phyloP scores from a whole-genome alignment of 169 alveolate genomes.

The Plasmodium reichenowi region DNA sequence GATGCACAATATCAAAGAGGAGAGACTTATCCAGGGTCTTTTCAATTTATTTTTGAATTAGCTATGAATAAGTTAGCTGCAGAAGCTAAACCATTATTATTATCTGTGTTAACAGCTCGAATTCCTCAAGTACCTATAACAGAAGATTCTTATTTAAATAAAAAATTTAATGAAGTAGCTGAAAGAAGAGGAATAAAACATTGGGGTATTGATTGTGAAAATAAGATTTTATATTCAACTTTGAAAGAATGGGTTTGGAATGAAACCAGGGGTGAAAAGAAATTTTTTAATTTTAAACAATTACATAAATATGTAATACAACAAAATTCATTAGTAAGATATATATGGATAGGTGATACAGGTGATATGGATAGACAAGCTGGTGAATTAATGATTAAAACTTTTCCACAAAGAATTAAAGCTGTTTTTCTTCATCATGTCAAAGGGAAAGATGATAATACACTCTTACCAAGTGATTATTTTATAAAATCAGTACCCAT shows the following conservation, averaged over 20 bases:
- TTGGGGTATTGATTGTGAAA: constrained; percentile 90
- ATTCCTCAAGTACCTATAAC: constrained; percentile 92
- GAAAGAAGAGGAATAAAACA: constrained; percentile 84
- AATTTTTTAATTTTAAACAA: constrained; percentile 87
- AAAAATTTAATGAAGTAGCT: constrained; percentile 86
- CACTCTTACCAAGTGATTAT: constrained; percentile 86
- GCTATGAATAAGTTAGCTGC: constrained; percentile 83
- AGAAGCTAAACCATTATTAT: constrained; percentile 83
- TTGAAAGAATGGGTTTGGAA: constrained; percentile 90
- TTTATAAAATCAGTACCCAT: constrained; percentile 89
- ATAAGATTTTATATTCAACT: constrained; percentile 87
- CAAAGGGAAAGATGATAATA: constrained; percentile 71
- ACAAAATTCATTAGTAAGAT: constrained; percentile 83
- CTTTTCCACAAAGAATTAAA: constrained; percentile 84
- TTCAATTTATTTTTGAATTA: constrained; percentile 87
- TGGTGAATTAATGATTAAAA: constrained; percentile 89
- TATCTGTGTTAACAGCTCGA: constrained; percentile 89
- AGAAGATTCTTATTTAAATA: constrained; percentile 84
- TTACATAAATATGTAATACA: constrained; percentile 82
- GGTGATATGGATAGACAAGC: constrained; percentile 90
- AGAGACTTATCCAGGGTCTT: constrained; percentile 85
- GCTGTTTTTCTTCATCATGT: constrained; percentile 90
- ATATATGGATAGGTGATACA: constrained; percentile 90
- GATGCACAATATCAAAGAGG: constrained; percentile 89
- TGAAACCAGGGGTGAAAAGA: constrained; percentile 88